These are phyloP conservation scores for Anthracocystis setariae DNA, from an alignment of 1,284 basidiomycete species.

Conservation along the genomic window DNA sequence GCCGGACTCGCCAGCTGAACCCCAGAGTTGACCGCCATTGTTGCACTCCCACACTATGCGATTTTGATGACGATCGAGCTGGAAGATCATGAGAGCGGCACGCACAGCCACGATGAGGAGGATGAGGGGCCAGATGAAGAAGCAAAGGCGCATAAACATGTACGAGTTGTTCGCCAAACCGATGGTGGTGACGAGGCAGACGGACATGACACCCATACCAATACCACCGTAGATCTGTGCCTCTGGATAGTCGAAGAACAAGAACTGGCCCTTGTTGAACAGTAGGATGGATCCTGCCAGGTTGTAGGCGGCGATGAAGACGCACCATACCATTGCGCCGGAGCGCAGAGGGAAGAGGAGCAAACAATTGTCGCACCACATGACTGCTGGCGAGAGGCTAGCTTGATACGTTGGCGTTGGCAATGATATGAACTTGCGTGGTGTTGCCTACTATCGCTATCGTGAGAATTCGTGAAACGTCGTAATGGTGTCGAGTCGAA, in stretches of 20 bases:
- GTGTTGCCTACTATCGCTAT: too few species aligned
- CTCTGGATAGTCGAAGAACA: constrained; percentile 78
- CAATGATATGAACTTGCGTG: neutral
- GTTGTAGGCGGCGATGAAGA: constrained; percentile 76
- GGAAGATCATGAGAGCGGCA: constrained; percentile 75
- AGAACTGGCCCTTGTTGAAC: constrained; percentile 75
- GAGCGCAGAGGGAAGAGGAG: constrained; percentile 53
- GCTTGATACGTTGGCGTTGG: too few species aligned
- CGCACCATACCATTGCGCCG: constrained; percentile 80
- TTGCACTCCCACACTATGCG: constrained; percentile 79
- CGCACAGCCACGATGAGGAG: constrained; percentile 76
- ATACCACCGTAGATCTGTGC: constrained; percentile 78
- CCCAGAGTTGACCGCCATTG: constrained; percentile 78
- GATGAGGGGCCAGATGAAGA: constrained; percentile 79
- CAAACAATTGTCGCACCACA: constrained; percentile 63
- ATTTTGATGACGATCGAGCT: constrained; percentile 61
- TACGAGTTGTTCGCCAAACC: constrained; percentile 79
- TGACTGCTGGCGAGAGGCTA: constrained; percentile 8
- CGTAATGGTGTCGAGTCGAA: too few species aligned
- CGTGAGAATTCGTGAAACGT: too few species aligned
- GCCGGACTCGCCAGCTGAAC: constrained; percentile 70
- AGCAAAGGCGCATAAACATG: constrained; percentile 76
- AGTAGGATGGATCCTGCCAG: constrained; percentile 77
- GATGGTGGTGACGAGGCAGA: constrained; percentile 74
- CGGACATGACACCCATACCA: constrained; percentile 73